Percentiles rank a stretch among this genome's conserved stretches.
phyloP scores from a whole-genome alignment of 305 asterid species.

The Fraxinus sp. region DNA sequence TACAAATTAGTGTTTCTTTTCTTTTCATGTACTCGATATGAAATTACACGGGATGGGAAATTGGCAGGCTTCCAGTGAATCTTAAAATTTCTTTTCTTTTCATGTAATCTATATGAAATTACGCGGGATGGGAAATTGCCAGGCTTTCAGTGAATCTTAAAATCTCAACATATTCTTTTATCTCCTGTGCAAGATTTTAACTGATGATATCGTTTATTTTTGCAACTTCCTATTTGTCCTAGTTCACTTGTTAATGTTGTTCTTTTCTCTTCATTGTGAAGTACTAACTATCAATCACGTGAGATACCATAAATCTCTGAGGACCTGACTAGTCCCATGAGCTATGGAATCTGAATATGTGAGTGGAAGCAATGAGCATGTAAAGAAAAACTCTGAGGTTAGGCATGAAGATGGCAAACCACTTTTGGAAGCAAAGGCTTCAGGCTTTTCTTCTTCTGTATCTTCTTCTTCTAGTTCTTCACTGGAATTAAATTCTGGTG shows the following conservation, averaged over 20 bases:
- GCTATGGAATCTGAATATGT: conserved; percentile 33
- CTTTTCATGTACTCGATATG: background rate
- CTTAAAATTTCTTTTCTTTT: background rate
- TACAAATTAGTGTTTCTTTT: background rate
- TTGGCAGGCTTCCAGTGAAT: background rate
- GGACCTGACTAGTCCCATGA: conserved; percentile 9
- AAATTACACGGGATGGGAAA: background rate
- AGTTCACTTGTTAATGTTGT: background rate
- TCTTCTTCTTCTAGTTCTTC: conserved; percentile 32
- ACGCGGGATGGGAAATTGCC: background rate
- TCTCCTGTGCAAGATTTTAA: background rate
- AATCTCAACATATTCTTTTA: background rate
- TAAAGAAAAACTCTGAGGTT: conserved; percentile 20
- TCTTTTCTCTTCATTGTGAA: conserved; percentile 12
- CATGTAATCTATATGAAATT: background rate
- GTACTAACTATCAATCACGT: background rate
- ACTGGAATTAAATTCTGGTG: conserved; percentile 17
- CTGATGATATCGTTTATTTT: background rate
- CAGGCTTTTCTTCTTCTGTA: conserved; percentile 19
- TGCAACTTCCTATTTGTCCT: background rate
- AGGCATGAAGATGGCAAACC: conserved; percentile 22
- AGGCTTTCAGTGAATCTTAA: background rate
- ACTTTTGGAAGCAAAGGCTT: conserved; percentile 23
- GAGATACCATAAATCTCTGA: conserved; percentile 11
- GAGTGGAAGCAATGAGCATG: conserved; percentile 28